Evolutionary conservation across 2,329 filamentous ascomycete genomes (phyloP), one percentile per base, ranked within the genome.

Genomic region (Scolecobasidium constrictum): DNA sequence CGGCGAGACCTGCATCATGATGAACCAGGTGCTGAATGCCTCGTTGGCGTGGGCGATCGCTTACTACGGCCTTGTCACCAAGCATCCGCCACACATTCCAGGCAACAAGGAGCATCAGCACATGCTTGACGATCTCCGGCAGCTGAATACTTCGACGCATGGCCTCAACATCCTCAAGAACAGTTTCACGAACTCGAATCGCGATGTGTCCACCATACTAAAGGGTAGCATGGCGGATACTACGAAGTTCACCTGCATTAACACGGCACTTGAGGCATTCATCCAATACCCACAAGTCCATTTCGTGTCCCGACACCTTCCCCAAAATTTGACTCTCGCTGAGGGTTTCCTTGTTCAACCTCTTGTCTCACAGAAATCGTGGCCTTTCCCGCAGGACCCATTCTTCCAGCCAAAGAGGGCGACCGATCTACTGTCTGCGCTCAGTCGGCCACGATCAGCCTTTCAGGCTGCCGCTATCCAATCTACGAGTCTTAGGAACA

Each of bases 1-100:
- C 9, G 56, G 57, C 6, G 56, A 60, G 40, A 48, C 51, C 12
- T 59, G 56, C 40, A 44, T 60, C 3, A 52, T 56, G 7, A 46
- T 54, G 11, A 52, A 53, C 23, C 51, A 59, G 33, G 49, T 52
- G 16, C 20, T 49, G 4, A 58, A 58, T 45, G 51, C 56, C 11
- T 50, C 50, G 7, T 42, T 58, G 3, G 56, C 55, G 1, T 58
- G 54, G 46, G 50, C 52, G n/a, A 48, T 58, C 12, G 54, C 55
- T 7, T 48, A 53, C 12, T 49, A 57, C 28, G 57, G 53, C 3
- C 49, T 50, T 2, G 40, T 52, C 5, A 45, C 38, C 3, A 53
- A 51, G 4, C 50, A 51, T 28, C 52, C 53, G 1, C 37, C 45
- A 2, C 41, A n/a, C n/a, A 31, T 31, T 31, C 26, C 26, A n/a